phyloP scores from a whole-genome alignment of 176 grass and related monocot genomes.

The Tillandsia fasciculata region DNA sequence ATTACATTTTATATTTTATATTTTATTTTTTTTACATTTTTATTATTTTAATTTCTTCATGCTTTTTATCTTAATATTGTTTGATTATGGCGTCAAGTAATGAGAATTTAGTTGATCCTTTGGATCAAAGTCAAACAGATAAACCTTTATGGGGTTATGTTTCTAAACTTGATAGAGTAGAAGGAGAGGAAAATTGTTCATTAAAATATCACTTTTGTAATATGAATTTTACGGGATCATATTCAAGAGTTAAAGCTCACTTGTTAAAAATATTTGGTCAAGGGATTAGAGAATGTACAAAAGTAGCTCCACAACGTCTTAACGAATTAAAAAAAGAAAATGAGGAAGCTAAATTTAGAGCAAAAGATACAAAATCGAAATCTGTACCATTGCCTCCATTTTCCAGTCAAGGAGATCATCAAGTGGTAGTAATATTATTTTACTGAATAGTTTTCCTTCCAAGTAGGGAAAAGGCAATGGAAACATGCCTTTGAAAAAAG shows the following conservation, averaged over 20 bases:
- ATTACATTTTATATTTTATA: too few species aligned
- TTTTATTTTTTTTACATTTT: too few species aligned
- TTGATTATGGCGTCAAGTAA: too few species aligned
- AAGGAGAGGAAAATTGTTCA: constrained; percentile 2
- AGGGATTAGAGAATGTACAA: neutral
- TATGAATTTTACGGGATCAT: neutral
- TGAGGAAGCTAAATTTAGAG: neutral
- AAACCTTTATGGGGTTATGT: constrained; percentile 8
- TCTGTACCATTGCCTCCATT: neutral
- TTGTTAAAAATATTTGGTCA: neutral
- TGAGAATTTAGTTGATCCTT: too few species aligned
- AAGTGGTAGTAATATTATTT: neutral
- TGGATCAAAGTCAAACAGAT: too few species aligned
- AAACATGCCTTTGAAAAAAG: neutral
- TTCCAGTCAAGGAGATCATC: neutral
- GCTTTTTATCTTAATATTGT: too few species aligned
- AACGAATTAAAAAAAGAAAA: neutral
- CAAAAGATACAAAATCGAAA: neutral
- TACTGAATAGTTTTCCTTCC: neutral
- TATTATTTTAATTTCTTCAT: too few species aligned
- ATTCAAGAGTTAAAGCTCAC: neutral
- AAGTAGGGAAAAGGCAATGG: neutral
- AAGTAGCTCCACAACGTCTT: neutral
- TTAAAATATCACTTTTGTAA: constrained; percentile 9
- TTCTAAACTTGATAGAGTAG: neutral